A percentile compares a stretch with the other conserved stretches of the same genome.
Conservation (phyloP, 148 eudicot species). For the Amaranthus hypochondriacus region DNA sequence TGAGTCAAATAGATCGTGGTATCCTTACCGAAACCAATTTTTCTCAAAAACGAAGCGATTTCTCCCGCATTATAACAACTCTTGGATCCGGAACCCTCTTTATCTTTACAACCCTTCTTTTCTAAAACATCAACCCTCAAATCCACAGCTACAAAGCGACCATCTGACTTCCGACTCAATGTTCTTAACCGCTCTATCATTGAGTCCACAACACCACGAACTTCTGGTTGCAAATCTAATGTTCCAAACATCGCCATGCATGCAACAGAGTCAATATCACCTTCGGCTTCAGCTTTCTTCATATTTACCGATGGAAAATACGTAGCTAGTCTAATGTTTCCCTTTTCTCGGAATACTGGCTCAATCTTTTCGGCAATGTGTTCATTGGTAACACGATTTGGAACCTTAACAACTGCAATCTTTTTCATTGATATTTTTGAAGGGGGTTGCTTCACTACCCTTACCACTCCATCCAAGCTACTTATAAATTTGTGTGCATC, state of each 20-base stretch:
- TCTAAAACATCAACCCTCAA: slow-evolving; percentile 71
- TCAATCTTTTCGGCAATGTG: slow-evolving; percentile 58
- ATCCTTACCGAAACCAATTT: slow-evolving; percentile 72
- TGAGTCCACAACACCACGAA: slow-evolving; percentile 77
- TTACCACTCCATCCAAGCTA: slow-evolving; percentile 86
- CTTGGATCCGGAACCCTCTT: slow-evolving; percentile 41
- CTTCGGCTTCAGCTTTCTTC: slow-evolving; percentile 43
- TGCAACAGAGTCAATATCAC: slow-evolving; percentile 45
- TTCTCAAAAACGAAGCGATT: slow-evolving; percentile 63
- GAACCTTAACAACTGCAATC: slow-evolving; percentile 80
- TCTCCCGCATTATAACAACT: slow-evolving; percentile 80
- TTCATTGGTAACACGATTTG: slow-evolving; percentile 69
- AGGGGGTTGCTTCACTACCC: slow-evolving; percentile 60
- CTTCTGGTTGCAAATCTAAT: slow-evolving; percentile 65
- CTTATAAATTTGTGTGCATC: slow-evolving; percentile 60
- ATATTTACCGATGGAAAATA: slow-evolving; percentile 85
- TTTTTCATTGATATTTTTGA: slow-evolving; percentile 46
- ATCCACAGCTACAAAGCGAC: slow-evolving; percentile 80
- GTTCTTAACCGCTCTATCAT: slow-evolving; percentile 76
- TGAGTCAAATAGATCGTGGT: slow-evolving; percentile 86
- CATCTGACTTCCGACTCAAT: slow-evolving; percentile 70
- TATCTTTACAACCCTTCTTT: slow-evolving; percentile 68
- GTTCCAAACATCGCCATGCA: slow-evolving; percentile 90
- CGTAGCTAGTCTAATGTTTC: slow-evolving; percentile 79
- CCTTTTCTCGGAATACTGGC: slow-evolving; percentile 59